Base-by-base conservation (phyloP, 495 filamentous ascomycete species). In the Tuber microsphaerosporum region DNA sequence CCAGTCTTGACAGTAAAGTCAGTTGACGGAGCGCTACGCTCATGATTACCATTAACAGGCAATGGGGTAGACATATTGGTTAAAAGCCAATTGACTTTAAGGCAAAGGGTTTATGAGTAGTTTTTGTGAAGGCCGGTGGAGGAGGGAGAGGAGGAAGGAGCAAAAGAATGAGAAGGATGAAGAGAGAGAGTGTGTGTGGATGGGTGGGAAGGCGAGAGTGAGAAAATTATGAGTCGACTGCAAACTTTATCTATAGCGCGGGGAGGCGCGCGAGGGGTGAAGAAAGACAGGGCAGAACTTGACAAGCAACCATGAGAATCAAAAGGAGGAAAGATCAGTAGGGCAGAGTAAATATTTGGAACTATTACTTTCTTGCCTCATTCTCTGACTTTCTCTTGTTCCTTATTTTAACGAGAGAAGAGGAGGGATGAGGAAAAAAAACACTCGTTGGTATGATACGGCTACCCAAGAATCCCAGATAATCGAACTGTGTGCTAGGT, bases 1-100 rank as follows among this genome's bases (percentile, higher is more conserved):
- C 95, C 95, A 69, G 92, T 92, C 89, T 99, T 99, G 88, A 97
- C 89, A 74, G 89, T 87, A 84, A 93, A 92, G 85, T 86, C 85
- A 26, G 75, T 17, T 31, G 76, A 81, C 22, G 72, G 72, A 75
- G 78, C 82, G 8, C 74, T 73, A 31, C 79, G 79, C 81, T 83
- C 85, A 44, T 84, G 79, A 69, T 80, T 82, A 68, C 71, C 77
- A 68, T 84, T 81, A 74, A 77, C 76, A 71, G 84, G 74, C 76
- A 82, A 81, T 69, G 75, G 73, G 20, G 56, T 65, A 16, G 56
- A 65, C 56, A 65, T 65, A 31, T 65, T 65, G 10, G 26, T 31
- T 31, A 31, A 65, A 65, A n/a, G 12, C n/a, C 16, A 65, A 31
- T 31, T 65, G 17, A 31, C 8, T 16, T 31, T 26, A 10, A 31